Evolutionary conservation across 768 basidiomycete species (phyloP), one percentile per base, ranked within the genome.

Genomic region (Daedaleopsis nitida): DNA sequence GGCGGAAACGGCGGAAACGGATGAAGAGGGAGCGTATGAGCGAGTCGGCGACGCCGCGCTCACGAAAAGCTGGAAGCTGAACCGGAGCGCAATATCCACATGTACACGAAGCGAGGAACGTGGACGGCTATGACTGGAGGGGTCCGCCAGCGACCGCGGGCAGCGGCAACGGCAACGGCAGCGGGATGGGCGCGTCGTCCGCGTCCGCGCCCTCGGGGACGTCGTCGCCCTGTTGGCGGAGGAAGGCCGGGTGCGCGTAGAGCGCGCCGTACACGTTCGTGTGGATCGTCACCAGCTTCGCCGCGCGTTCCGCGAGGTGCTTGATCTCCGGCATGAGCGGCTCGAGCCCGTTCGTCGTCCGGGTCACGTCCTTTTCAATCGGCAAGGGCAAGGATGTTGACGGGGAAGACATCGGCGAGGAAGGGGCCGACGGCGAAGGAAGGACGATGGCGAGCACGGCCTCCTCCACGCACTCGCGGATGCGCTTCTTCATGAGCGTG

Each of bases 241-340:
- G 74, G 70, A 87, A 86, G 44, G 81, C 84, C 62, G 86, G 81
- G 67, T 83, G 82, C 73, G 90, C 86, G 75, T 94, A 94, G 58
- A 92, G 72, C n/a, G 84, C 83, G 39, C 89, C 77, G 73, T 91
- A 93, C 54, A 90, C 86, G 64, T 86, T 83, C 55, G 91, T 78
- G 72, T 94, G 91, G 66, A 92, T 86, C 50, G 83, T 76, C 2
- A 87, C 86, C 55, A 95, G 80, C 60, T 87, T 85, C 47, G 87
- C 81, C 38, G 93, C 80, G 69, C 88, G 85, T 67, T 91, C 86
- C 32, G 83, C 84, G 52, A 95, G 81, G 17, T 82, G 78, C 35
- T 79, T 79, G 52, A 90, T 84, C 73, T 95, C 92, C 43, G 86
- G 83, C 57, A 80, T 73, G 55, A 94, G 78, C 37, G 88, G 82